phyloP scores from a whole-genome alignment of 805 yeast genomes.

The Saccharomycopsis selenospora region DNA sequence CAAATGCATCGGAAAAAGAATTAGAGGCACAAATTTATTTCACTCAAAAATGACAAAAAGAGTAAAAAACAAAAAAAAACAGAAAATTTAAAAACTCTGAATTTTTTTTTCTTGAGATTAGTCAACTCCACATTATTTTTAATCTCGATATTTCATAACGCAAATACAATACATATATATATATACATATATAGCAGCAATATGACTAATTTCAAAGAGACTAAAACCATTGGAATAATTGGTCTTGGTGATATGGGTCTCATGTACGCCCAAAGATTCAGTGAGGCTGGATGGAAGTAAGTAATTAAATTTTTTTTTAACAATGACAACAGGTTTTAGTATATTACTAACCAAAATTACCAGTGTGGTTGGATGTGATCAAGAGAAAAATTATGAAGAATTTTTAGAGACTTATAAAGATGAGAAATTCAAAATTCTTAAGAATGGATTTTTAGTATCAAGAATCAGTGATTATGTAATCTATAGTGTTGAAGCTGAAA shows the following conservation, averaged over 20 bases:
- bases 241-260: conserved; percentile 98
- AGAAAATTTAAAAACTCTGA: no score
- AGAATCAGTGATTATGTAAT: conserved; percentile 75
- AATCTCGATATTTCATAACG: no score
- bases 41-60: no score
- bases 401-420: conserved; percentile 35
- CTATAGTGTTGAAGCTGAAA: conserved; percentile 90
- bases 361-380: conserved; percentile 77
- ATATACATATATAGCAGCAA: no score
- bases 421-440: conserved; percentile 47
- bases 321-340: no score
- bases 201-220: conserved; percentile 24
- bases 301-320: no score
- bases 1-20: no score
- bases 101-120: no score
- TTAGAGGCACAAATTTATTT: no score
- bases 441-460: conserved; percentile 79
- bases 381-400: conserved; percentile 53
- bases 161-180: no score
- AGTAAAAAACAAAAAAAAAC: no score
- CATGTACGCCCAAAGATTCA: conserved; percentile 71
- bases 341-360: not conserved
- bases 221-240: conserved; percentile 74
- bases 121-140: no score
- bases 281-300: conserved; percentile 72